Evolutionary conservation across 345 rosid species (phyloP).

Genomic region (Lenwebbia sp.): DNA sequence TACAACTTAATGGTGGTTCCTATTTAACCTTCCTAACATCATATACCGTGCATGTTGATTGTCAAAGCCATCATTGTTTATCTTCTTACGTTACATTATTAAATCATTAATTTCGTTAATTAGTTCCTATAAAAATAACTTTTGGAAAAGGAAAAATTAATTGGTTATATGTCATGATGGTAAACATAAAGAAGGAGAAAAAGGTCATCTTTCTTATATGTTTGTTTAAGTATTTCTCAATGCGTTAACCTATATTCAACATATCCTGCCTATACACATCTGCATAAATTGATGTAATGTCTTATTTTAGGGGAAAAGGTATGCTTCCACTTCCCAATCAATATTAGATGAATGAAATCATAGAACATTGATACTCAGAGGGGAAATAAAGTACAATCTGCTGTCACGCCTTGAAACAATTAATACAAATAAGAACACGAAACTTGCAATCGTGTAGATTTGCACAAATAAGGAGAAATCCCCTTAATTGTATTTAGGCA

Average conservation of each 20-base stretch:
- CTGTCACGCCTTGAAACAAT: not conserved
- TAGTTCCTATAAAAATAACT: not conserved
- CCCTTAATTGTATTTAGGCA: not conserved
- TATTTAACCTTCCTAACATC: not conserved
- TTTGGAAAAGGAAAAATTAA: not conserved
- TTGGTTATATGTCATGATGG: not conserved
- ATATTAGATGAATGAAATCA: not conserved
- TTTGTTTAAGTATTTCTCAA: not conserved
- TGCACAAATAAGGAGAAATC: not conserved
- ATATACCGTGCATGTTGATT: not conserved
- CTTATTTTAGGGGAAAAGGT: not conserved
- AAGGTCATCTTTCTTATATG: not conserved
- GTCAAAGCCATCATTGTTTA: not conserved
- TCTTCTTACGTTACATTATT: not conserved
- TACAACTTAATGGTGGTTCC: not conserved
- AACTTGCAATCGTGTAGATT: not conserved
- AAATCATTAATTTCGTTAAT: not conserved
- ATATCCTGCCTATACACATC: not conserved
- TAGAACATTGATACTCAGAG: not conserved
- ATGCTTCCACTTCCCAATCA: not conserved
- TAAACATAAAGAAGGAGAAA: not conserved
- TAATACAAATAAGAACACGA: not conserved
- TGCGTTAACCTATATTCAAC: not conserved
- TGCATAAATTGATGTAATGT: not conserved
- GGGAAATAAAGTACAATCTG: not conserved